Evolutionary conservation across 352 stramenopile species (phyloP).

Genomic region (Phytopythium mirpurense): DNA sequence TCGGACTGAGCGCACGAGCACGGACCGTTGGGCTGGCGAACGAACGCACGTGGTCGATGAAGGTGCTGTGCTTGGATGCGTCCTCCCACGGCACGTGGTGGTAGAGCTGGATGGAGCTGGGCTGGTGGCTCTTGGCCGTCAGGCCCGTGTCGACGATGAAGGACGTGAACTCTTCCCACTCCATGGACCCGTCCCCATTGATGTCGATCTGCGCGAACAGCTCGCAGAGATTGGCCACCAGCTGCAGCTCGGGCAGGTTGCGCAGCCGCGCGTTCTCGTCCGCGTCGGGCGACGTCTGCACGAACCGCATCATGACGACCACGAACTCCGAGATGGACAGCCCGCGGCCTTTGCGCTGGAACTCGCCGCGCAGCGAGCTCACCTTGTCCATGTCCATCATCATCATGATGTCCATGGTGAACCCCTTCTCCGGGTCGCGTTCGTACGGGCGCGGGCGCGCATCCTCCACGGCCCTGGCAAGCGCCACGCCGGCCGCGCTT

Average conservation of each 20-base stretch:
- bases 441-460: constrained; percentile 42
- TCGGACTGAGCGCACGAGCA: not conserved
- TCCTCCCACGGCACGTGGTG: constrained; percentile 76
- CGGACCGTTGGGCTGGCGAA: not conserved
- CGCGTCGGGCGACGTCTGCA: constrained; percentile 41
- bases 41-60: constrained; percentile 55
- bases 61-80: constrained; percentile 80
- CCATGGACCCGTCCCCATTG: constrained; percentile 88
- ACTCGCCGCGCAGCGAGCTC: constrained; percentile 74
- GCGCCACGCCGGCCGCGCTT: not conserved
- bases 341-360: constrained; percentile 76
- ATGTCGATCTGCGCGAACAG: constrained; percentile 91
- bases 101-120: constrained; percentile 86
- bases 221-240: constrained; percentile 84
- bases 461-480: constrained; percentile 16
- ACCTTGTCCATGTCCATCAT: constrained; percentile 90
- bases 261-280: constrained; percentile 65
- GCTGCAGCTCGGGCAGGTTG: constrained; percentile 62
- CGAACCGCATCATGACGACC: constrained; percentile 83
- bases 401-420: constrained; percentile 92
- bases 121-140: constrained; percentile 75
- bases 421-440: constrained; percentile 73
- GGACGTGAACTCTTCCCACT: constrained; percentile 90
- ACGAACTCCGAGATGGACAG: constrained; percentile 84
- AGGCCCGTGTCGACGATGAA: constrained; percentile 89